Base-by-base conservation (phyloP, 1,139 yeast genomes). In the Maudiozyma humilis region DNA sequence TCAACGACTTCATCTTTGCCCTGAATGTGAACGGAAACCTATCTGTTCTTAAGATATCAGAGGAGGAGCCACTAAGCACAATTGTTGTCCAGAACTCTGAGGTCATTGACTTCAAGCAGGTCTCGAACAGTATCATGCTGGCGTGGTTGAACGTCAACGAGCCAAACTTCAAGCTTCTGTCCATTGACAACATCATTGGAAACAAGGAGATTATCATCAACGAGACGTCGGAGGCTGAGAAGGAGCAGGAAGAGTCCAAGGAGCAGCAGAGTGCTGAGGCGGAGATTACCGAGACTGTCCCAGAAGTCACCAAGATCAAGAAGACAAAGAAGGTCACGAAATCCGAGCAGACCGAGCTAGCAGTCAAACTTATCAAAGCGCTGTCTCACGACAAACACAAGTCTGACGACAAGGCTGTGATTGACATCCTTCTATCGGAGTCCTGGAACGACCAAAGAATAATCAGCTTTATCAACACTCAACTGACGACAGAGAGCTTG, bases 141-240 rank as follows among this genome's bases (percentile, higher is more conserved):
- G 58, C 64, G n/a, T 61, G 65, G 65, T 47, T 60, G 23, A 59
- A 61, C 41, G 63, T 61, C 2, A 61, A 61, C 41, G 64, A 62
- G 42, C 63, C 64, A 14, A 55, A 56, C 40, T 60, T 60, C 43
- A 55, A 55, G 41, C 40, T 47, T 2, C 37, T 61, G 33, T 42
- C 56, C 4, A 23, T 53, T 16, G 47, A 50, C 3, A 53, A 50
- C 34, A 50, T 59, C 10, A 37, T 32, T 8, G 44, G 48, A 4
- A 47, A 45, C n/a, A 48, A 46, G 14, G 52, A 46, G 27, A 53
- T 60, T 23, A 40, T 50, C 13, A 44, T 58, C 15, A 50, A 57
- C 38, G 52, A 50, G 34, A 44, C 36, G 13, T 40, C 38, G 16
- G 43, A 44, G 15, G 10, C 27, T 6, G 10, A 23, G 10, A 23